A percentile compares a stretch with the other conserved stretches of the same genome.
Evolutionary conservation across 768 basidiomycete species (phyloP).

Genomic region (Lentinula sp.): DNA sequence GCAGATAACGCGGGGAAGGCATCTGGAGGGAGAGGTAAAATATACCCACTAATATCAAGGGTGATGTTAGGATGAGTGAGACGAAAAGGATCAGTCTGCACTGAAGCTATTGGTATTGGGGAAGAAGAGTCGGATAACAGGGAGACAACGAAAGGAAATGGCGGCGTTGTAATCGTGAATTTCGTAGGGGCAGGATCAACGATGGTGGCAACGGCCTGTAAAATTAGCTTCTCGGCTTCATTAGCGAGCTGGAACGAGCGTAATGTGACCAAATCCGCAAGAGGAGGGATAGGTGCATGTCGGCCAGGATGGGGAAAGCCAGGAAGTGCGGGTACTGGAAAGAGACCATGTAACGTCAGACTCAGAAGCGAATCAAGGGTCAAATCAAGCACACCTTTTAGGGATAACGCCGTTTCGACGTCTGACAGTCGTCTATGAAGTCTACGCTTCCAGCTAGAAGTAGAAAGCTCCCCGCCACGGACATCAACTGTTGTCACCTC

Average conservation of each 20-base stretch:
- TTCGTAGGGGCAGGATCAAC: slow-evolving; percentile 49
- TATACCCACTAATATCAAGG: slow-evolving; percentile 45
- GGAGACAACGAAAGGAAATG: slow-evolving; percentile 57
- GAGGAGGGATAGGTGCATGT: slow-evolving; percentile 42
- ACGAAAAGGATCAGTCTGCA: slow-evolving; percentile 47
- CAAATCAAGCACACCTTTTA: slow-evolving; percentile 43
- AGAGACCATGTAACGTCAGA: background rate
- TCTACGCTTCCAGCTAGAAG: slow-evolving; percentile 42
- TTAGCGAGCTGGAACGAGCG: slow-evolving; percentile 39
- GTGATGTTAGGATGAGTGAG: slow-evolving; percentile 68
- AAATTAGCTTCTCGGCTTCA: slow-evolving; percentile 27
- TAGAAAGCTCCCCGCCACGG: slow-evolving; percentile 41
- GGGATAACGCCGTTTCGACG: slow-evolving; percentile 36
- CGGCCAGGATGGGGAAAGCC: slow-evolving; percentile 58
- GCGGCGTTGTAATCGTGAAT: slow-evolving; percentile 45
- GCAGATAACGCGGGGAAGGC: slow-evolving; percentile 43
- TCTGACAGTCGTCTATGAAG: slow-evolving; percentile 35
- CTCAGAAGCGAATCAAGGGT: background rate
- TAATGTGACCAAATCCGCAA: slow-evolving; percentile 56
- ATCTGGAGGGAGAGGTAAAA: slow-evolving; percentile 43
- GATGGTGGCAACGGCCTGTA: slow-evolving; percentile 50
- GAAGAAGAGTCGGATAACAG: slow-evolving; percentile 19
- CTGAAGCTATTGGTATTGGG: slow-evolving; percentile 44
- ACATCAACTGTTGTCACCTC: slow-evolving; percentile 37
- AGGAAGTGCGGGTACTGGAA: slow-evolving; percentile 56